These are phyloP conservation scores for Macadamia integrifolia DNA, from an alignment of 164 flowering plant genomes.

Conservation along the genomic window DNA sequence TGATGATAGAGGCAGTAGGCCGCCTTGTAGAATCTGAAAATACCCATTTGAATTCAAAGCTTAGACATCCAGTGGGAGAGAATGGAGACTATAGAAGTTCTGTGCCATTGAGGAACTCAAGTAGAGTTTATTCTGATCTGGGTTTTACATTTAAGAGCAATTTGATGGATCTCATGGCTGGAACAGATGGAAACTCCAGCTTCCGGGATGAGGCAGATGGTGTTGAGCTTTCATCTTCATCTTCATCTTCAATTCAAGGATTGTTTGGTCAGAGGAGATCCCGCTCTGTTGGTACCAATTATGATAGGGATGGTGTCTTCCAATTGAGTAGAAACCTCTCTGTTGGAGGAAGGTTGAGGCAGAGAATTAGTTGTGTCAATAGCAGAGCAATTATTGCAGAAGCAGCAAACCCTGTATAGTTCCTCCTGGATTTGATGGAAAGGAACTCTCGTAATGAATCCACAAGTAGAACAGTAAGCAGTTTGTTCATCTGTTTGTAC, in stretches of 20 bases:
- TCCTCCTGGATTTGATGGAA: background rate
- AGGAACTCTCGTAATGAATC: slow-evolving; percentile 4
- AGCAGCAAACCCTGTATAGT: slow-evolving; percentile 8
- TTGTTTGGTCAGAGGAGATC: slow-evolving; percentile 18
- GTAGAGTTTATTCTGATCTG: slow-evolving; percentile 67
- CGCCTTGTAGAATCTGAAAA: slow-evolving; percentile 39
- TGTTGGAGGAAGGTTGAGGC: slow-evolving; percentile 17
- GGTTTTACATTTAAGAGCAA: slow-evolving; percentile 45
- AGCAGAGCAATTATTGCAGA: slow-evolving; percentile 10
- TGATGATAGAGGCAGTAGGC: slow-evolving; percentile 69
- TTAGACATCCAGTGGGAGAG: slow-evolving; percentile 16
- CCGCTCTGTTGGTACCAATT: slow-evolving; percentile 8
- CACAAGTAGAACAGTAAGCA: slow-evolving; percentile 14
- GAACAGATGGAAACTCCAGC: slow-evolving; percentile 29
- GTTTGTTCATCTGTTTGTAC: slow-evolving; percentile 15
- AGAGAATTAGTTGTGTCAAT: slow-evolving; percentile 3
- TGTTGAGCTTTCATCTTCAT: slow-evolving; percentile 11
- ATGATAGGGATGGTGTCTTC: slow-evolving; percentile 11
- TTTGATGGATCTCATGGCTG: slow-evolving; percentile 73
- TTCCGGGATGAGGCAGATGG: slow-evolving; percentile 23
- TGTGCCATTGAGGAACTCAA: slow-evolving; percentile 26
- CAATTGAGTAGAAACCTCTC: slow-evolving; percentile 25
- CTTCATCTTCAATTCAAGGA: slow-evolving; percentile 19
- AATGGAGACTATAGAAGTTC: slow-evolving; percentile 19
- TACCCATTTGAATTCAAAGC: slow-evolving; percentile 16